These are phyloP conservation scores for Citrus maxima DNA, from an alignment of 345 rosid genomes.

Conservation along the genomic window DNA sequence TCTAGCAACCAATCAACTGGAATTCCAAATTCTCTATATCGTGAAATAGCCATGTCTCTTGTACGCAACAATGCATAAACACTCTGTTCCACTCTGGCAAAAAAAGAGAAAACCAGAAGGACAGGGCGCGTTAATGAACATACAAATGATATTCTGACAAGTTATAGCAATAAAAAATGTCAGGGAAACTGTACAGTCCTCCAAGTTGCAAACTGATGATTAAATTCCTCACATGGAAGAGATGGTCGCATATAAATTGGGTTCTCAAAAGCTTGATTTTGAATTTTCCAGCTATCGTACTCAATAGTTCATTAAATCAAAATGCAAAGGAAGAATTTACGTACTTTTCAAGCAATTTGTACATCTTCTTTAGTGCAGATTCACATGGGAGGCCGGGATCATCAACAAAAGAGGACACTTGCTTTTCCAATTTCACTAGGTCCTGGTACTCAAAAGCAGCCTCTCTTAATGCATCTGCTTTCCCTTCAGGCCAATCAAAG, in stretches of 20 bases:
- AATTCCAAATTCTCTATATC: slow-evolving; percentile 84
- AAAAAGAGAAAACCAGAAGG: slow-evolving; percentile 10
- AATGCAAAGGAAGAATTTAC: slow-evolving; percentile 23
- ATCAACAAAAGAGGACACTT: slow-evolving; percentile 68
- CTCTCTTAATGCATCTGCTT: slow-evolving; percentile 94
- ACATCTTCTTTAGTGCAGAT: slow-evolving; percentile 90
- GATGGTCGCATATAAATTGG: neutral
- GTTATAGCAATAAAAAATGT: neutral
- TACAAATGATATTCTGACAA: neutral
- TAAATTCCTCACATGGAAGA: neutral
- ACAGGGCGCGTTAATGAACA: neutral
- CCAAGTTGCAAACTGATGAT: neutral
- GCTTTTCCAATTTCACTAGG: slow-evolving; percentile 82
- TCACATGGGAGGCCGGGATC: slow-evolving; percentile 85
- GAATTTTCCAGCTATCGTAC: neutral
- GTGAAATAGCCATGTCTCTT: slow-evolving; percentile 88
- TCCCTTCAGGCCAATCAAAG: slow-evolving; percentile 99
- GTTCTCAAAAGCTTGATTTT: slow-evolving; percentile 2
- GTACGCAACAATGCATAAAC: slow-evolving; percentile 91
- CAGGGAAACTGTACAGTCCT: neutral
- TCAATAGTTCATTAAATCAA: neutral
- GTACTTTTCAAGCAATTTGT: slow-evolving; percentile 91
- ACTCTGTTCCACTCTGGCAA: slow-evolving; percentile 79
- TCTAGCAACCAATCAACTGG: slow-evolving; percentile 86
- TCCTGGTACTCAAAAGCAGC: slow-evolving; percentile 98